phyloP scores from a whole-genome alignment of 768 basidiomycete genomes.

The Pleurotus ostreatus region DNA sequence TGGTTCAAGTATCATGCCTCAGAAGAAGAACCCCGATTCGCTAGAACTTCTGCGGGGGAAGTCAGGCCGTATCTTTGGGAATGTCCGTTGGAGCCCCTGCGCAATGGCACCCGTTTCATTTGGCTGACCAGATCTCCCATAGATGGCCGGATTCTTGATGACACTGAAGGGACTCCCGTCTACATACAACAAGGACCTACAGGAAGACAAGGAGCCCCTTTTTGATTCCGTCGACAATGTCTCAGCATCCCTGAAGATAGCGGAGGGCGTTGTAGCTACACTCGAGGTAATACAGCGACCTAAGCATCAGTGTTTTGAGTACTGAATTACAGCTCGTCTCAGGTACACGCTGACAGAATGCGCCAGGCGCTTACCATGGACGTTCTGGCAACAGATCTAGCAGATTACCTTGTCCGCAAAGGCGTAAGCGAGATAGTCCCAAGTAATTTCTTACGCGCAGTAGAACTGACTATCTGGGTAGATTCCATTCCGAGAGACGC shows the following conservation, averaged over 20 bases:
- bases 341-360: slow-evolving; percentile 94
- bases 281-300: slow-evolving; percentile 58
- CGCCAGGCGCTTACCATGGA: slow-evolving; percentile 89
- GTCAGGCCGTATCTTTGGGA: slow-evolving; percentile 90
- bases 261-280: slow-evolving; percentile 92
- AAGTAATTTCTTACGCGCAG: neutral
- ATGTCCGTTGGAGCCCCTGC: slow-evolving; percentile 38
- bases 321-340: neutral
- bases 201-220: slow-evolving; percentile 97
- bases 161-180: slow-evolving; percentile 96
- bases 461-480: slow-evolving; percentile 24
- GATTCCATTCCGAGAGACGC: slow-evolving; percentile 98
- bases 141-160: slow-evolving; percentile 99
- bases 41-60: slow-evolving; percentile 94
- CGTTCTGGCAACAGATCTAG: slow-evolving; percentile 96
- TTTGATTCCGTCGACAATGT: slow-evolving; percentile 93
- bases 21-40: slow-evolving; percentile 99
- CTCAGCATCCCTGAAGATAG: slow-evolving; percentile 83
- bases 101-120: neutral
- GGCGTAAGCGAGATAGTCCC: slow-evolving; percentile 59
- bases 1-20: slow-evolving; percentile 99
- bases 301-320: neutral
- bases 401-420: slow-evolving; percentile 98
- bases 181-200: slow-evolving; percentile 99
- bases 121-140: slow-evolving; percentile 18